These are phyloP conservation scores for Medicago ruthenica DNA, from an alignment of 306 rosid species.

Conservation along the genomic window DNA sequence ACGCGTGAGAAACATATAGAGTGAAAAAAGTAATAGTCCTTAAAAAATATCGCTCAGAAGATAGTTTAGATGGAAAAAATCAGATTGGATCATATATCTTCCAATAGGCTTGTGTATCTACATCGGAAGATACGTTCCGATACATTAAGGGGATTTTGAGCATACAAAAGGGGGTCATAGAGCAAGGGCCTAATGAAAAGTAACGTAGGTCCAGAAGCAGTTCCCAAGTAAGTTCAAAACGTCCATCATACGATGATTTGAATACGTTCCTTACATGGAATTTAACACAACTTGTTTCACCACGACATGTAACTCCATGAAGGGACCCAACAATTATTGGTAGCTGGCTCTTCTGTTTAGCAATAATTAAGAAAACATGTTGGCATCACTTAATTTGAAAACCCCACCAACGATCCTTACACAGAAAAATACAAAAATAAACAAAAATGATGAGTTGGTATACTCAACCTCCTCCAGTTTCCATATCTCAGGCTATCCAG, in stretches of 20 bases:
- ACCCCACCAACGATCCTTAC: constrained; percentile 45
- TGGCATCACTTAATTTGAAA: constrained; percentile 42
- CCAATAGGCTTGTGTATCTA: no score
- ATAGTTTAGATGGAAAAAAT: no score
- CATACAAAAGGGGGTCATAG: no score
- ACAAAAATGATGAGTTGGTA: constrained; percentile 38
- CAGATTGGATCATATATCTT: no score
- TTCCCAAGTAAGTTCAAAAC: constrained; percentile 39
- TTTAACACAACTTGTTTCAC: constrained; percentile 46
- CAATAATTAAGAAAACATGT: constrained; percentile 55
- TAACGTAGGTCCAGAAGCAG: constrained; percentile 40
- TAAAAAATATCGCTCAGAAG: no score
- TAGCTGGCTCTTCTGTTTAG: constrained; percentile 45
- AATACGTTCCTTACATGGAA: constrained; percentile 42
- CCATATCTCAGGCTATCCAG: constrained; percentile 5
- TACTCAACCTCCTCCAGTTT: constrained; percentile 22
- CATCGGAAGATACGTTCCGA: no score
- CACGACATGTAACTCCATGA: constrained; percentile 38
- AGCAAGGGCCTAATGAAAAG: constrained; percentile 3
- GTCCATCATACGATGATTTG: constrained; percentile 41
- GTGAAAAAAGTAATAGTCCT: no score
- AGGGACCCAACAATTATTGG: constrained; percentile 64
- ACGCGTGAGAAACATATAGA: no score
- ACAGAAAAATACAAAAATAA: constrained; percentile 25
- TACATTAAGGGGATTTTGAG: no score